Base-by-base conservation (phyloP, 345 rosid species). In the Pistacia integerrima region DNA sequence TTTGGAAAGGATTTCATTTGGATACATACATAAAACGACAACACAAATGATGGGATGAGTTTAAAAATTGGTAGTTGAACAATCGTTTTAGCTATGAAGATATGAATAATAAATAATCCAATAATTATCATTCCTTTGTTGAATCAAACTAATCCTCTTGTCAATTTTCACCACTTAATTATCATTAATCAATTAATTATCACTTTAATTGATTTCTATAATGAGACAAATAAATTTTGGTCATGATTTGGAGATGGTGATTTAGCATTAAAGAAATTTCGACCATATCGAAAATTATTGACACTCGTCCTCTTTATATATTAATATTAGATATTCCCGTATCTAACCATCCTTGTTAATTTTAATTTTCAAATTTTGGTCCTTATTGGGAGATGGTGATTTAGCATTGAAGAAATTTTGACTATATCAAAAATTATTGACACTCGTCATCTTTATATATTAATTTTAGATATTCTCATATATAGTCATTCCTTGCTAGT, bases 51-150 rank as follows among this genome's bases (percentile, higher is more conserved):
- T 61, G 11, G 48, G 8, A 35, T 35, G 48, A 36, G 16, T 35
- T 70, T 70, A 5, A 18, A 38, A 65, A 20, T 55, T 11, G 64
- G 74, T 73, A 6, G 76, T 73, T 73, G 76, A 61, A 73, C 76
- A 25, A 61, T 73, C 76, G 25, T 61, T 73, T 46, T 30, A 46
- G 11, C 58, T 28, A 48, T 11, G 14, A 48, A 67, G 33, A 46
- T 72, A 59, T 22, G 54, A n/a, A 8, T 54, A 30, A 30, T 30
- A 30, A 73, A 14, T 61, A 73, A 28, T 61, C 76, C 61, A 73
- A 68, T 30, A 48, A 73, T 22, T 11, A 61, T 17, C 48, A 61
- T 73, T 63, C 57, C 58, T 72, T 22, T 22, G 8, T 46, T 73
- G 30, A 61, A 48, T 46, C 74, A 16, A 55, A 54, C 33, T 5